Base-by-base conservation (phyloP, 2,329 filamentous ascomycete species). In the Truncatella angustata region DNA sequence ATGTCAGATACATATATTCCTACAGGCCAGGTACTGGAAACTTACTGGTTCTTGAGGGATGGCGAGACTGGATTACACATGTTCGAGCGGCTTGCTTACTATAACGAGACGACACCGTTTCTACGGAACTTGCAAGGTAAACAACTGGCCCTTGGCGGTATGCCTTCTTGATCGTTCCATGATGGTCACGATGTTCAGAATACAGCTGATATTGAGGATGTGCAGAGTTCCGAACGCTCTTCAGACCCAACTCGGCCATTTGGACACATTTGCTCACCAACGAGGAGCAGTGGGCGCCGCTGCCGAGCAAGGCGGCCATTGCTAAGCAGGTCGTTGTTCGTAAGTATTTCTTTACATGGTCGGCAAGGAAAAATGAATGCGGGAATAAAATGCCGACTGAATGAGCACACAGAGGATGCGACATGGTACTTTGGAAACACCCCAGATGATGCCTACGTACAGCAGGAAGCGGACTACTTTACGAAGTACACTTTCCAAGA, bases 401-500 rank as follows among this genome's bases (percentile, higher is more conserved):
- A n/a, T n/a, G n/a, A n/a, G n/a, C n/a, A 86, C 61, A 26, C 21
- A 32, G 23, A 50, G 48, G 84, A 87, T 64, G 82, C 84, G 4
- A 85, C 83, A 0, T 86, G 81, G 80, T 79, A 81, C 43, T 63
- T 86, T 12, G 78, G 79, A 23, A 79, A 79, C 43, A 76, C 76
- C 0, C 75, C 76, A 0, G 60, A 77, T 14, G 79, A 83, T 60
- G 70, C 77, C 0, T 86, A 86, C 58, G 78, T 82, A 0, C 64
- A 75, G 34, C 68, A 81, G 42, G 75, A 80, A 51, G 73, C 79
- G 2, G 78, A 85, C 42, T 86, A 85, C 64, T 87, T 85, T 60
- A 86, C 83, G 20, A 87, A 87, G 62, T 86, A 86, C 59, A 85
- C 79, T 0, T 85, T 86, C 53, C 72, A 75, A 4, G 79, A 81